A percentile compares a stretch with the other conserved stretches of the same genome.
These are phyloP conservation scores for Seiridium cupressi DNA, from an alignment of 2,329 filamentous ascomycete genomes.

Conservation along the genomic window DNA sequence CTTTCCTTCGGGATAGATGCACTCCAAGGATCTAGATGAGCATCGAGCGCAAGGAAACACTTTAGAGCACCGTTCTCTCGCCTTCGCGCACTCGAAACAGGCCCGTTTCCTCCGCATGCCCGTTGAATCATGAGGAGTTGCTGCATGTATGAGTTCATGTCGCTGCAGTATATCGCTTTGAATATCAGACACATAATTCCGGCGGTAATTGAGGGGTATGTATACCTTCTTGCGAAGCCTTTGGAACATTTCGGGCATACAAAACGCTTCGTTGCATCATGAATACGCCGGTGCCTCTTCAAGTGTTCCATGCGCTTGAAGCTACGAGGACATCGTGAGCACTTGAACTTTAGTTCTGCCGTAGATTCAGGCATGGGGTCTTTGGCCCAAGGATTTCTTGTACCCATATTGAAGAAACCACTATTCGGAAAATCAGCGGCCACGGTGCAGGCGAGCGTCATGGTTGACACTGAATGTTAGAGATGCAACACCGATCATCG, in stretches of 20 bases:
- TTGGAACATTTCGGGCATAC: conserved; percentile 26
- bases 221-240: conserved; percentile 27
- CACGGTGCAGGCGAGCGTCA: not conserved
- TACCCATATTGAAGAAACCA: not conserved
- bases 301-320: conserved; percentile 29
- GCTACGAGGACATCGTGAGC: conserved; percentile 23
- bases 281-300: conserved; percentile 28
- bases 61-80: conserved; percentile 24
- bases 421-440: not conserved
- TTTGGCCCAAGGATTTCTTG: not conserved
- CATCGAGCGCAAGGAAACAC: conserved; percentile 24
- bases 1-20: conserved; percentile 18
- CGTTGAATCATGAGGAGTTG: conserved; percentile 15
- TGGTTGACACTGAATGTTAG: not conserved
- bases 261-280: conserved; percentile 23
- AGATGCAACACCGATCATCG: too few relatives aligned
- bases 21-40: conserved; percentile 20
- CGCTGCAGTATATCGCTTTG: not conserved
- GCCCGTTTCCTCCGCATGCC: conserved; percentile 21
- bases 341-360: conserved; percentile 13
- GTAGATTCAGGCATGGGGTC: not conserved
- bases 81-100: conserved; percentile 24
- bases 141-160: conserved; percentile 11
- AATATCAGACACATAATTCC: not conserved
- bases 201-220: conserved; percentile 7